These are phyloP conservation scores for Saccharomycopsis sp. DNA, from an alignment of 805 yeast genomes.

Conservation along the genomic window DNA sequence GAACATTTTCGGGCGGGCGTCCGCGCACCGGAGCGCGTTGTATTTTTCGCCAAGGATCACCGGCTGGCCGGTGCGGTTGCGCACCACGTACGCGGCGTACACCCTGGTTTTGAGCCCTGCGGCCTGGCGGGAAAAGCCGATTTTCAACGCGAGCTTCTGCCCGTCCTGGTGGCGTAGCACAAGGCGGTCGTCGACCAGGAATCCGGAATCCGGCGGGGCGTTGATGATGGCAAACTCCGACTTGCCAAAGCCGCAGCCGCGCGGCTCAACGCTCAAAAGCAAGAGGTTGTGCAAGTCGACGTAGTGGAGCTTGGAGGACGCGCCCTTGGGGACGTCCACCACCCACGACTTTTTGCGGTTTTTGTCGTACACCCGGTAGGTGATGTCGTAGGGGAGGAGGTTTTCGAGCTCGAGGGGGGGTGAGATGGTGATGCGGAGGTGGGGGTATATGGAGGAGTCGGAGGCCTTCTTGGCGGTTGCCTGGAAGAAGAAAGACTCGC, in stretches of 20 bases:
- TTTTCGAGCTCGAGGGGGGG: slow-evolving; percentile 87
- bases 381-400: slow-evolving; percentile 73
- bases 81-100: slow-evolving; percentile 78
- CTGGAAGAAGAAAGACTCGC: slow-evolving; percentile 57
- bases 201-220: slow-evolving; percentile 45
- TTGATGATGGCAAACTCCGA: slow-evolving; percentile 71
- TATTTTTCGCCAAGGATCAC: slow-evolving; percentile 50
- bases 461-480: slow-evolving; percentile 56
- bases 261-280: slow-evolving; percentile 61
- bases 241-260: slow-evolving; percentile 50
- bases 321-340: slow-evolving; percentile 56
- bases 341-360: slow-evolving; percentile 61
- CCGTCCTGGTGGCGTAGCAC: slow-evolving; percentile 54
- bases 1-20: slow-evolving; percentile 65
- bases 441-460: slow-evolving; percentile 82
- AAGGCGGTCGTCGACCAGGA: slow-evolving; percentile 49
- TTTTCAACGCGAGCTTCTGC: slow-evolving; percentile 53
- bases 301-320: slow-evolving; percentile 67
- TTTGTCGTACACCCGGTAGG: slow-evolving; percentile 72
- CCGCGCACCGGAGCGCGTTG: slow-evolving; percentile 41
- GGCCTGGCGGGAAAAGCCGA: slow-evolving; percentile 45
- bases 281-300: slow-evolving; percentile 68
- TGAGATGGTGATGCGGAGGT: slow-evolving; percentile 65
- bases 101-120: slow-evolving; percentile 60
- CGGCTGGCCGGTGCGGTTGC: slow-evolving; percentile 72